Percentiles rank a stretch among this genome's conserved stretches.
Evolutionary conservation across 305 asterid genomes (phyloP).

Genomic region (Nicotiana rustica): DNA sequence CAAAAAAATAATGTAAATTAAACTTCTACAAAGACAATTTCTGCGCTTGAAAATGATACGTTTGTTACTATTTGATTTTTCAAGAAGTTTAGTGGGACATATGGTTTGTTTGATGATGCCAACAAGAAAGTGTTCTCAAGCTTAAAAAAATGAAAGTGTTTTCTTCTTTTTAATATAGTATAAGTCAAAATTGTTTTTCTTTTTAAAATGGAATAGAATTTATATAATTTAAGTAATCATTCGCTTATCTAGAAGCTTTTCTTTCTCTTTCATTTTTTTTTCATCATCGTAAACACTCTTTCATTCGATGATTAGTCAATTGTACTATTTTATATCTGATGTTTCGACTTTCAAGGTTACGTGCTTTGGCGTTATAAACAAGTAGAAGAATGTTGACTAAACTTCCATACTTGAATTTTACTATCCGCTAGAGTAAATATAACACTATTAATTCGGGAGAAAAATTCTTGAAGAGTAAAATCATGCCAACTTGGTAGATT

Average conservation of each 20-base stretch:
- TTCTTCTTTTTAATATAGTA: not conserved
- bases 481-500: too few relatives aligned
- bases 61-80: not conserved
- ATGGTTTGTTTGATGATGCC: not conserved
- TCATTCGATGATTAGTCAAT: not conserved
- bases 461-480: too few relatives aligned
- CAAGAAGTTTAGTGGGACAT: not conserved
- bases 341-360: not conserved
- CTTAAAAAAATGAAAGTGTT: not conserved
- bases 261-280: not conserved
- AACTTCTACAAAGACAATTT: constrained; percentile 13
- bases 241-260: not conserved
- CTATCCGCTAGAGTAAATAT: too few relatives aligned
- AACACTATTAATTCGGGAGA: too few relatives aligned
- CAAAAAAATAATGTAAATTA: not conserved
- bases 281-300: not conserved
- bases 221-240: not conserved
- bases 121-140: not conserved
- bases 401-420: not conserved
- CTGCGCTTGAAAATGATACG: not conserved
- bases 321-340: not conserved
- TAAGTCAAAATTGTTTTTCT: not conserved
- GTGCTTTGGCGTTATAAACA: not conserved
- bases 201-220: not conserved
- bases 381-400: not conserved